Base-by-base conservation (phyloP, 306 rosid species). In the Lagenaria siceraria region DNA sequence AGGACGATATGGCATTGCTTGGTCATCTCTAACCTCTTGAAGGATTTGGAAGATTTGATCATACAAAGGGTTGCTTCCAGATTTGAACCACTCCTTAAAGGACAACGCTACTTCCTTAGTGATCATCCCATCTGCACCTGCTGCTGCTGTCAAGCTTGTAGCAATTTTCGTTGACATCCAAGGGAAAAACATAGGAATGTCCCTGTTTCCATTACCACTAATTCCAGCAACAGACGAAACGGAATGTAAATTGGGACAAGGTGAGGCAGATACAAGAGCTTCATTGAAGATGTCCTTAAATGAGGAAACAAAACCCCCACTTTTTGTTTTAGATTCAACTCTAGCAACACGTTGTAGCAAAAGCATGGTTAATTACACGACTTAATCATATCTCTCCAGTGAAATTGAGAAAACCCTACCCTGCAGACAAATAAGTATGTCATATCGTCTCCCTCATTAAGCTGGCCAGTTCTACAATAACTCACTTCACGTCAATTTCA, bases 31-130 rank as follows among this genome's bases (percentile, higher is more conserved):
- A 76, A 46, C 21, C 72, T 42, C 18, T 22, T 56, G 75, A 53
- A 94, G 83, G 56, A 90, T 89, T 43, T 55, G 75, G 78, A 82
- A 91, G 81, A 94, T 91, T 75, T 75, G 84, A 31, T 17, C 18
- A n/a, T 86, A 48, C 51, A 91, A 60, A 22, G 25, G 25, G 60
- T 79, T 15, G 43, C 77, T 48, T 24, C 80, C 78, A 18, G 70
- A 49, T 49, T 52, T 76, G 78, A 91, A 91, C 97, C 98, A 91
- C 6, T 81, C 79, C 78, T 82, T 89, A 86, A 94, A 86, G 40
- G 88, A 80, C 48, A 54, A 63, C 0, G 54, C 87, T 12, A 87
- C 75, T 69, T 77, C 81, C 64, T 55, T 78, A 10, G 77, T 5
- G 49, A 11, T 49, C 62, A 48, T 42, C 24, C 49, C 62, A 62